Evolutionary conservation across 1,139 yeast genomes (phyloP).

Genomic region (Hyphopichia pseudoburtonii): DNA sequence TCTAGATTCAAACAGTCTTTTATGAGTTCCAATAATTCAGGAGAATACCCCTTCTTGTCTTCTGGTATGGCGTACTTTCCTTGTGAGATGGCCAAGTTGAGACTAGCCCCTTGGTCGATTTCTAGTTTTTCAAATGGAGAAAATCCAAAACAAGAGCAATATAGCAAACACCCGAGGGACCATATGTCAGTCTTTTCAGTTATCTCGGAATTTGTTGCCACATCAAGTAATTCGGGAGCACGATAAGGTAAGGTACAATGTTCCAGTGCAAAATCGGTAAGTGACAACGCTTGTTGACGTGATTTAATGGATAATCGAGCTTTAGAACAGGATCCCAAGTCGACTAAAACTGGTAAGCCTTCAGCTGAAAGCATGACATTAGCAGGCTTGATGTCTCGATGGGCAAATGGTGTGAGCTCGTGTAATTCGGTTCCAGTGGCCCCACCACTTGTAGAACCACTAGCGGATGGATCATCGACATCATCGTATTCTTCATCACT

Average conservation of each 20-base stretch:
- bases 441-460: conserved; percentile 9
- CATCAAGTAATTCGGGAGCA: conserved; percentile 87
- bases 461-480: conserved; percentile 10
- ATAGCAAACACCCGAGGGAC: conserved; percentile 85
- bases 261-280: conserved; percentile 81
- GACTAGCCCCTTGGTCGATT: conserved; percentile 76
- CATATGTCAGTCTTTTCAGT: conserved; percentile 83
- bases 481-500: conserved; percentile 32
- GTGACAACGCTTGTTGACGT: conserved; percentile 69
- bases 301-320: conserved; percentile 57
- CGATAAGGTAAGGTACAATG: conserved; percentile 86
- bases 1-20: conserved; percentile 60
- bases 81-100: conserved; percentile 71
- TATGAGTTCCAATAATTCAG: conserved; percentile 55
- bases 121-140: conserved; percentile 90
- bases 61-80: conserved; percentile 69
- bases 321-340: conserved; percentile 74
- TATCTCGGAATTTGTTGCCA: conserved; percentile 59
- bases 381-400: conserved; percentile 85
- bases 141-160: conserved; percentile 71
- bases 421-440: conserved; percentile 48
- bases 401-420: conserved; percentile 73
- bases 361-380: conserved; percentile 77
- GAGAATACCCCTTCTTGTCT: conserved; percentile 45
- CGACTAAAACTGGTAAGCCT: conserved; percentile 78